phyloP scores from a whole-genome alignment of 2,329 filamentous ascomycete genomes.

The Zelopaecilomyces penicillatus region DNA sequence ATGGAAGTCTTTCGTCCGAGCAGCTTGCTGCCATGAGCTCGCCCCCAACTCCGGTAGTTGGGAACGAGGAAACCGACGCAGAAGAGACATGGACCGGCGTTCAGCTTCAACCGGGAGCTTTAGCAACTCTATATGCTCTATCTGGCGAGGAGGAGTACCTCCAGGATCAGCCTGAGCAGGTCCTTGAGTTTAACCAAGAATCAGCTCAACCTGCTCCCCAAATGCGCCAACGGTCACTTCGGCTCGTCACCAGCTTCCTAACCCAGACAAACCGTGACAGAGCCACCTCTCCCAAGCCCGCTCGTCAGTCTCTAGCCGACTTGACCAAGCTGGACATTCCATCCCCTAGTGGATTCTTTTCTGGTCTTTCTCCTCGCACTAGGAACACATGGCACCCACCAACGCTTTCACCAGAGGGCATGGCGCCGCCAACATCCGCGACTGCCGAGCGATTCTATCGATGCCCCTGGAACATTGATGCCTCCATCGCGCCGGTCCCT shows the following conservation, averaged over 20 bases:
- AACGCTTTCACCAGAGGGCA: slow-evolving; percentile 34
- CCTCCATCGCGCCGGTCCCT: slow-evolving; percentile 28
- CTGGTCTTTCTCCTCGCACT: slow-evolving; percentile 65
- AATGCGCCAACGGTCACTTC: slow-evolving; percentile 46
- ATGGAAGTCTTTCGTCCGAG: slow-evolving; percentile 82
- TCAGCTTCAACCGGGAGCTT: slow-evolving; percentile 67
- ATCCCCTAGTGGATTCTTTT: slow-evolving; percentile 87
- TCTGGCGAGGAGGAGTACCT: slow-evolving; percentile 59
- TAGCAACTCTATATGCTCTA: slow-evolving; percentile 72
- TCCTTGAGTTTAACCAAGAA: slow-evolving; percentile 36
- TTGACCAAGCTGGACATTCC: slow-evolving; percentile 80
- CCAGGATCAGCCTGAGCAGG: slow-evolving; percentile 35
- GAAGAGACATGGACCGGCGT: slow-evolving; percentile 64
- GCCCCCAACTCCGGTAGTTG: slow-evolving; percentile 72
- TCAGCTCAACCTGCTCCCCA: slow-evolving; percentile 16
- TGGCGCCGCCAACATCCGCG: slow-evolving; percentile 67
- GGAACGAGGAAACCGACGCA: slow-evolving; percentile 42
- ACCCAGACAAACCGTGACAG: slow-evolving; percentile 13
- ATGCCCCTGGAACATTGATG: slow-evolving; percentile 59
- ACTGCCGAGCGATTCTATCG: slow-evolving; percentile 91
- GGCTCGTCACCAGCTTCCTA: slow-evolving; percentile 37
- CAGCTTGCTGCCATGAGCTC: slow-evolving; percentile 77
- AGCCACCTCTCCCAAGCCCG: slow-evolving; percentile 21
- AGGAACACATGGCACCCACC: slow-evolving; percentile 75
- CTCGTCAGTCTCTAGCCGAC: slow-evolving; percentile 54